These are phyloP conservation scores for Aspergillus cavernicola DNA, from an alignment of 495 filamentous ascomycete species.

Conservation along the genomic window DNA sequence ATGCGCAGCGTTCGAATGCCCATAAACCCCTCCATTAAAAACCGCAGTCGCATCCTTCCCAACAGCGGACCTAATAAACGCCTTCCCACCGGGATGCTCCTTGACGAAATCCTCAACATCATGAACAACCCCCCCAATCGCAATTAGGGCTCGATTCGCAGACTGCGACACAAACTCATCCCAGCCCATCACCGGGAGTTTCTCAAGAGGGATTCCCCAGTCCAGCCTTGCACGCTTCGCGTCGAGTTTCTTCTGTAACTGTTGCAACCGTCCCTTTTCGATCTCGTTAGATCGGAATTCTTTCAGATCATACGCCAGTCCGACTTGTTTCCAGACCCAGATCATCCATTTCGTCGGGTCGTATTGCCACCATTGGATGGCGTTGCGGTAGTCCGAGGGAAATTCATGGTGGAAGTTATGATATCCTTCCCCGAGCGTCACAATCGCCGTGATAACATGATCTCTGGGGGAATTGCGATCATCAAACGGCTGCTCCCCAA, in stretches of 20 bases:
- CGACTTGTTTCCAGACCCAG: conserved; percentile 79
- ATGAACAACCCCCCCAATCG: conserved; percentile 83
- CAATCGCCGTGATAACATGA: conserved; percentile 80
- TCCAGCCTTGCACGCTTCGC: conserved; percentile 75
- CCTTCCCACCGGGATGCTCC: conserved; percentile 84
- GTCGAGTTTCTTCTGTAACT: conserved; percentile 91
- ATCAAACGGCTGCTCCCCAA: conserved; percentile 90
- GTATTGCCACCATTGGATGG: conserved; percentile 87
- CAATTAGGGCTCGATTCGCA: conserved; percentile 63
- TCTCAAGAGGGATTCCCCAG: conserved; percentile 83
- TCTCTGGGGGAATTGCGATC: conserved; percentile 89
- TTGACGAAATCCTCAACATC: conserved; percentile 82
- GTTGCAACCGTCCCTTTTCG: conserved; percentile 87
- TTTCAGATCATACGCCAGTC: conserved; percentile 84
- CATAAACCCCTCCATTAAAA: conserved; percentile 93
- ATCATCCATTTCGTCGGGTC: conserved; percentile 95
- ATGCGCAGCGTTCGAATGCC: conserved; percentile 87
- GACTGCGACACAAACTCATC: conserved; percentile 65
- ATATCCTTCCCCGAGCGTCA: conserved; percentile 88
- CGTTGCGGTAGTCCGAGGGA: conserved; percentile 91
- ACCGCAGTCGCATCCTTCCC: conserved; percentile 92
- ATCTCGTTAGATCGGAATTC: conserved; percentile 88
- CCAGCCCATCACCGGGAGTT: conserved; percentile 85
- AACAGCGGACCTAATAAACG: conserved; percentile 73
- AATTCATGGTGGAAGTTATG: conserved; percentile 98